Base-by-base conservation (phyloP, 768 basidiomycete species). In the Royoungia palumana region DNA sequence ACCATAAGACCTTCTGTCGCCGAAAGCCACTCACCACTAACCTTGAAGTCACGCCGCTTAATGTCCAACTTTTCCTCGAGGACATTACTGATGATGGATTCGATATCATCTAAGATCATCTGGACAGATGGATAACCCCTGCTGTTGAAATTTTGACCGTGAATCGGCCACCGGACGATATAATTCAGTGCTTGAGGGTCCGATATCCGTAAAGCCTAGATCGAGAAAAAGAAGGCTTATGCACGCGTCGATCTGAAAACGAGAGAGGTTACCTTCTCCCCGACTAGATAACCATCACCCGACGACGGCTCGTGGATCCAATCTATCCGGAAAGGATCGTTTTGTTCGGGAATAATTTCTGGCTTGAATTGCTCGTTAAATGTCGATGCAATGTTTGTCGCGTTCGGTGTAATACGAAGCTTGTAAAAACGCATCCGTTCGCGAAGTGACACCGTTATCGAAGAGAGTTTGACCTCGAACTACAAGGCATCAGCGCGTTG, bases 381-480 rank as follows among this genome's bases (percentile, higher is more conserved):
- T 11, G 79, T 81, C 6, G 83, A 79, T 1, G 87, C 88, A 37
- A 88, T 83, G 41, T 72, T 74, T 6, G 80, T 79, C 35, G 81
- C 86, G 64, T 82, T 86, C 19, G 75, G 85, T 20, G 82, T 91
- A 46, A 83, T 85, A 44, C 78, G 79, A 47, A 90, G 73, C 65
- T 90, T 90, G 68, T 91, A 91, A 64, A 91, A 91, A 25, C 83
- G 77, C 89, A 91, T 90, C 44, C 89, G 74, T 46, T 90, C 89
- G 21, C 87, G 81, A 35, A 92, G 74, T 4, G 89, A 89, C 35
- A 80, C 68, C 2, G 78, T 78, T 17, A 90, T 83, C 5, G 81
- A 80, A 4, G 82, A 75, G 22, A 95, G 76, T 61, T 92, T 92
- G 20, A 78, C 75, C 51, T 89, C 83, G 50, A 92, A 87, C 88